phyloP scores from a whole-genome alignment of 345 rosid genomes.

The Garcia nutans region DNA sequence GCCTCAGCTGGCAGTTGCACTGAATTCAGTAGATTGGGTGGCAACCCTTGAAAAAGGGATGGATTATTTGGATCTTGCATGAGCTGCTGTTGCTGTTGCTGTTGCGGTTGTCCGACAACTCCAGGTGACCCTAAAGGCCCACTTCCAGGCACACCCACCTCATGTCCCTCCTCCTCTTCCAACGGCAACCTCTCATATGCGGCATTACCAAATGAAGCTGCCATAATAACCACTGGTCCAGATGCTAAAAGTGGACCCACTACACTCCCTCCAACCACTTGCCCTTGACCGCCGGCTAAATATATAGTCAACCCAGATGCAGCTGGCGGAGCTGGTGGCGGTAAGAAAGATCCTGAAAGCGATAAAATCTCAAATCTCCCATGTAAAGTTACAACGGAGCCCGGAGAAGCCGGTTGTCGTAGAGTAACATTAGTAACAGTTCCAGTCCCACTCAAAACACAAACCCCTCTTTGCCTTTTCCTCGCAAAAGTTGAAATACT shows the following conservation, averaged over 20 bases:
- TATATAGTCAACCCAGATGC: slow-evolving; percentile 83
- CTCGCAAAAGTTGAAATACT: slow-evolving; percentile 73
- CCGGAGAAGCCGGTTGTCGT: slow-evolving; percentile 75
- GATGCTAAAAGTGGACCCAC: slow-evolving; percentile 78
- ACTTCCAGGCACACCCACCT: slow-evolving; percentile 29
- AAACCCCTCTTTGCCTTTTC: slow-evolving; percentile 79
- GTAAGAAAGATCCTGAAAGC: slow-evolving; percentile 80
- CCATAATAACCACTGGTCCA: slow-evolving; percentile 91
- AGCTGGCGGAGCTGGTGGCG: slow-evolving; percentile 94
- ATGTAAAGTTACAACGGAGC: slow-evolving; percentile 76
- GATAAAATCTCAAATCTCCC: slow-evolving; percentile 94
- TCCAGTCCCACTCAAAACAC: slow-evolving; percentile 85
- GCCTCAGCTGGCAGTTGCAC: slow-evolving; percentile 68
- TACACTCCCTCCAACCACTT: slow-evolving; percentile 88
- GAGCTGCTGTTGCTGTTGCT: slow-evolving; percentile 58
- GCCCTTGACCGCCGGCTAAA: slow-evolving; percentile 96
- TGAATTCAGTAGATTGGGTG: slow-evolving; percentile 75
- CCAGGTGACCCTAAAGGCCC: slow-evolving; percentile 43
- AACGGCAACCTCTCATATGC: slow-evolving; percentile 85
- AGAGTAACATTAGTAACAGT: slow-evolving; percentile 80
- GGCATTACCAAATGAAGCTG: slow-evolving; percentile 97
- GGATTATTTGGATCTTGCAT: slow-evolving; percentile 65
- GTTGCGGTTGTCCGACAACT: slow-evolving; percentile 16
- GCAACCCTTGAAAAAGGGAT: slow-evolving; percentile 65
- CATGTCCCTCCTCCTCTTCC: slow-evolving; percentile 63